Evolutionary conservation across 2,329 filamentous ascomycete species (phyloP).

Genomic region (Pseudogymnoascus sp.): DNA sequence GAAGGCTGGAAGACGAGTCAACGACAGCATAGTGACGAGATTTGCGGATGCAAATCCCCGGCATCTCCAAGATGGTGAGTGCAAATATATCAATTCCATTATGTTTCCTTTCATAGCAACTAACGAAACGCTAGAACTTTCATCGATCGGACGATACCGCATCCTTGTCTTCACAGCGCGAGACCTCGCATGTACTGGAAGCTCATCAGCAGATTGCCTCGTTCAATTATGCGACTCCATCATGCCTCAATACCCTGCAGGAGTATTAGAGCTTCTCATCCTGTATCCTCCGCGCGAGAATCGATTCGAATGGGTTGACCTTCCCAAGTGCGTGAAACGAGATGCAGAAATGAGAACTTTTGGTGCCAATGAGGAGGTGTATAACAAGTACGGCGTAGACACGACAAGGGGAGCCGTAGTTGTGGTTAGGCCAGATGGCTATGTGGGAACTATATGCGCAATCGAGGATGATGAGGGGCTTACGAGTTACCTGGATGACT

Average conservation of each 20-base stretch:
- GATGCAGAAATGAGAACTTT: constrained; percentile 56
- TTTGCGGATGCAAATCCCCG: constrained; percentile 24
- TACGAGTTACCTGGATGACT: constrained; percentile 10
- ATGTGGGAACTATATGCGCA: constrained; percentile 52
- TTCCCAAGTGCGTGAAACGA: constrained; percentile 49
- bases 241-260: constrained; percentile 37
- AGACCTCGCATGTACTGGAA: constrained; percentile 14
- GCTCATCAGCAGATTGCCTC: constrained; percentile 13
- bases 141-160: constrained; percentile 23
- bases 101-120: constrained; percentile 1
- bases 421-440: constrained; percentile 64
- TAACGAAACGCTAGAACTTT: constrained; percentile 16
- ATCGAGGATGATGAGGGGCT: constrained; percentile 27
- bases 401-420: constrained; percentile 47
- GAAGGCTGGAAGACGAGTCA: constrained; percentile 22
- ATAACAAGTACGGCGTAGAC: constrained; percentile 62
- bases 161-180: constrained; percentile 18
- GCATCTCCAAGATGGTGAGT: constrained; percentile 24
- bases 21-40: constrained; percentile 22
- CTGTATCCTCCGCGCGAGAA: constrained; percentile 33
- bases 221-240: constrained; percentile 12
- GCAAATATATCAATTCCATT: not conserved
- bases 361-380: constrained; percentile 45
- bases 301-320: constrained; percentile 15
- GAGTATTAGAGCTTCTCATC: constrained; percentile 60